A percentile compares a stretch with the other conserved stretches of the same genome.
phyloP scores from a whole-genome alignment of 495 filamentous ascomycete species.

The Polyplosphaeria fusca region DNA sequence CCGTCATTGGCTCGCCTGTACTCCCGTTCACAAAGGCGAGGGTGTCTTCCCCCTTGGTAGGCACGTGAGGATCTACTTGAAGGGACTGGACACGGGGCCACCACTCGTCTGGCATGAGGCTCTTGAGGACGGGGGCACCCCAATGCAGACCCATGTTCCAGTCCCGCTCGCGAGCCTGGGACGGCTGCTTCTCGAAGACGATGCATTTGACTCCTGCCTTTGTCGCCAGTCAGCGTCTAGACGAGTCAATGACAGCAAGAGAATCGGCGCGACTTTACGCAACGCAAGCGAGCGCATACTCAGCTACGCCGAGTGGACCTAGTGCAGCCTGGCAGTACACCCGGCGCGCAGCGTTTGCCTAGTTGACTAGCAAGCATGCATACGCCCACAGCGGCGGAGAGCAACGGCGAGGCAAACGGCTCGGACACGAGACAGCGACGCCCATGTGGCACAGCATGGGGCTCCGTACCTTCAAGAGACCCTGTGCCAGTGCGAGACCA shows the following conservation, averaged over 20 bases:
- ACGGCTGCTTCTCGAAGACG: slow-evolving; percentile 49
- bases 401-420: too few species aligned
- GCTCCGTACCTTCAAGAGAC: slow-evolving; percentile 28
- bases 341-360: too few species aligned
- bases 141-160: slow-evolving; percentile 60
- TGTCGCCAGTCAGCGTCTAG: background rate
- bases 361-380: too few species aligned
- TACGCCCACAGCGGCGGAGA: too few species aligned
- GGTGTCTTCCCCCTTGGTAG: slow-evolving; percentile 38
- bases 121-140: slow-evolving; percentile 45
- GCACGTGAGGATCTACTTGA: slow-evolving; percentile 44
- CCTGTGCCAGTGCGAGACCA: slow-evolving; percentile 32
- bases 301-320: too few species aligned
- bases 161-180: slow-evolving; percentile 48
- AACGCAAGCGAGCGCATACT: too few species aligned
- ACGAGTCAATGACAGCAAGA: too few species aligned
- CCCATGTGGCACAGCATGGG: background rate
- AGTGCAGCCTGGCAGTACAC: too few species aligned
- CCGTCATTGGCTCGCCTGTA: slow-evolving; percentile 46
- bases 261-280: too few species aligned
- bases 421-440: background rate
- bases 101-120: slow-evolving; percentile 42
- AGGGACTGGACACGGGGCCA: slow-evolving; percentile 40
- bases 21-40: slow-evolving; percentile 47
- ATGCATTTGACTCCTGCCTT: slow-evolving; percentile 51